A percentile compares a stretch with the other conserved stretches of the same genome.
Evolutionary conservation across 106 monocot genomes (phyloP).

Genomic region (Iris macrosiphon): DNA sequence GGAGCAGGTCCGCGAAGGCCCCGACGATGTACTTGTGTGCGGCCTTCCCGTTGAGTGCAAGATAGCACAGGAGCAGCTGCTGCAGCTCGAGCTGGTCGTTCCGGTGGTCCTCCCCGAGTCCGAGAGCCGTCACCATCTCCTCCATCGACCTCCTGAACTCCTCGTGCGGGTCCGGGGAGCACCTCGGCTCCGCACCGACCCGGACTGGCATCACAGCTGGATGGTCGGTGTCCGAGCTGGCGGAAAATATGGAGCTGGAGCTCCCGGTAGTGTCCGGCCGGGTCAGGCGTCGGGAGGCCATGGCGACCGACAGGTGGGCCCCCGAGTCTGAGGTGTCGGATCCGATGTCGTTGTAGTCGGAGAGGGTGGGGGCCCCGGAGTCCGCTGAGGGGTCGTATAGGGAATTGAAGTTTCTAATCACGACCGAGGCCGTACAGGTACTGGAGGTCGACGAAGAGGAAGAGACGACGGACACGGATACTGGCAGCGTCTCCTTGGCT

Average conservation of each 20-base stretch:
- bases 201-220: not conserved
- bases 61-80: constrained; percentile 68
- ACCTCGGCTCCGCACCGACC: constrained; percentile 37
- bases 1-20: constrained; percentile 58
- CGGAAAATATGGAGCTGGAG: constrained; percentile 51
- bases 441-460: not conserved
- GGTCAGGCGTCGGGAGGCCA: constrained; percentile 52
- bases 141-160: constrained; percentile 69
- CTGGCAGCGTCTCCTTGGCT: too few species aligned
- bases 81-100: constrained; percentile 26
- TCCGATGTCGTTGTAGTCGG: not conserved
- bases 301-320: constrained; percentile 39
- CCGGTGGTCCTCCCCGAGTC: constrained; percentile 6
- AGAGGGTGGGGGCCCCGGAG: not conserved
- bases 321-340: constrained; percentile 27
- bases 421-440: too few species aligned
- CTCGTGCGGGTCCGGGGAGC: constrained; percentile 52
- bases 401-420: constrained; percentile 39
- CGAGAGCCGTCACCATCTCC: constrained; percentile 58
- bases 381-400: constrained; percentile 23
- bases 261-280: constrained; percentile 39
- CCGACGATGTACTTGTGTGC: constrained; percentile 56
- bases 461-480: not conserved
- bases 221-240: not conserved
- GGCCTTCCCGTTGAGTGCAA: constrained; percentile 44